Evolutionary conservation across 1,284 basidiomycete genomes (phyloP), one percentile per base, ranked within the genome.

Genomic region (Cutaneotrichosporon sp.): DNA sequence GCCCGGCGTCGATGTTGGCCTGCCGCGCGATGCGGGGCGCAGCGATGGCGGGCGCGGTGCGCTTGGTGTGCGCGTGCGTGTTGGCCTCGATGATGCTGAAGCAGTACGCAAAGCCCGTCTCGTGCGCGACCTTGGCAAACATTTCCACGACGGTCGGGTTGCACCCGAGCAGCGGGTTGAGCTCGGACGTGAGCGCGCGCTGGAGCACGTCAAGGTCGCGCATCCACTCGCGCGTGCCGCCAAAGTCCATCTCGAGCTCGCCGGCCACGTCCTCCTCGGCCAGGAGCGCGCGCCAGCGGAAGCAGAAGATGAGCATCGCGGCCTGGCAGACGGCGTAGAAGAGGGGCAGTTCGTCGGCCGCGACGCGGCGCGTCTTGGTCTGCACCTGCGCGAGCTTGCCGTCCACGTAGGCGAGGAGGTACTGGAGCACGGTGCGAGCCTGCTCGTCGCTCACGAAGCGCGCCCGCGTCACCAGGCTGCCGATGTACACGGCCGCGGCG

Each of bases 271-370:
- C 29, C 70, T 95, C 93, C 55, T 62, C 62, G 27, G 57, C 29
- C 18, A 55, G 61, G 54, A 79, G 71, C 1, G 77, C 77, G 64
- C 92, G 82, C 95, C 95, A 99, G 20, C 95, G 84, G 82, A 99
- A 99, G 79, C 97, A 99, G 79, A 99, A 99, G 66, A 99, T 93
- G 71, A 99, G 85, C 78, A 99, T 97, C 7, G 94, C 86, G 0
- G 95, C 91, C 75, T 99, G 97, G 1, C 88, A 83, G 33, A 97
- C 89, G 6, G 95, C 93, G 77, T 98, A 99, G 77, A 97, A 98
- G 25, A 95, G 85, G 1, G 74, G 75, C 10, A 76, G 64, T 63
- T 79, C 77, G 54, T 77, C 72, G 55, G 81, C 76, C 51, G 82
- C 54, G 13, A 54, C 47, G n/a, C 58, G 42, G 24, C 45, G 34